A percentile compares a stretch with the other conserved stretches of the same genome.
Evolutionary conservation across 352 stramenopile genomes (phyloP).

Genomic region (Peronosclerospora sorghi): DNA sequence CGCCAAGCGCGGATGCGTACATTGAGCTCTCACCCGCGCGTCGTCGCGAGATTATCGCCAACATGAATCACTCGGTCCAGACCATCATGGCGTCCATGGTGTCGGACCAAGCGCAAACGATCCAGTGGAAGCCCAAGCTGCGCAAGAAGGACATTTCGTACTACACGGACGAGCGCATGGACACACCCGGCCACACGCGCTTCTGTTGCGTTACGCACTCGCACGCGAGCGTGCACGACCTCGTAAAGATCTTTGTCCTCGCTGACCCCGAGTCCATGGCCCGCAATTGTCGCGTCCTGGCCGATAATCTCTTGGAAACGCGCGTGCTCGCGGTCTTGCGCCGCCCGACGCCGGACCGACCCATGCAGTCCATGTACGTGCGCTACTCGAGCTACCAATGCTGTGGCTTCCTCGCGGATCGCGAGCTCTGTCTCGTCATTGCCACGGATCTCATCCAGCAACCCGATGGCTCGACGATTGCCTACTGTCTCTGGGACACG

Average conservation of each 20-base stretch:
- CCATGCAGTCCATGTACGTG: constrained; percentile 29
- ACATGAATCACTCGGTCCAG: constrained; percentile 21
- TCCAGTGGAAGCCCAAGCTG: constrained; percentile 34
- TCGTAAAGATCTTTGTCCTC: constrained; percentile 42
- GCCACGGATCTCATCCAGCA: constrained; percentile 27
- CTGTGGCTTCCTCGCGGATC: constrained; percentile 27
- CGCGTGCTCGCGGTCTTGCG: constrained; percentile 30
- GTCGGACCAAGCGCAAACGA: constrained; percentile 17
- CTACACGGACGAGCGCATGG: constrained; percentile 36
- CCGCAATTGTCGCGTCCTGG: constrained; percentile 34
- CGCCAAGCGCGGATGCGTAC: background rate
- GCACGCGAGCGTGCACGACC: constrained; percentile 21
- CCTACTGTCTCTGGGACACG: constrained; percentile 55
- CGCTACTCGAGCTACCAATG: constrained; percentile 24
- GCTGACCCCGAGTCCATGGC: constrained; percentile 25
- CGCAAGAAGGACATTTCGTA: constrained; percentile 37
- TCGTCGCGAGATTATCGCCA: constrained; percentile 16
- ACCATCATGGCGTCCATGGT: constrained; percentile 41
- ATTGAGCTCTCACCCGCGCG: constrained; percentile 13
- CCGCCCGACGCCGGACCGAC: constrained; percentile 20
- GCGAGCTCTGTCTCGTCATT: constrained; percentile 21
- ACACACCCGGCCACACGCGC: constrained; percentile 27
- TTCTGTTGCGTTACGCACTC: constrained; percentile 46
- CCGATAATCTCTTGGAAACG: constrained; percentile 36
- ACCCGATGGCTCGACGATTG: constrained; percentile 32